phyloP scores from a whole-genome alignment of 2,329 filamentous ascomycete species.

The Aspergillus jensenii region DNA sequence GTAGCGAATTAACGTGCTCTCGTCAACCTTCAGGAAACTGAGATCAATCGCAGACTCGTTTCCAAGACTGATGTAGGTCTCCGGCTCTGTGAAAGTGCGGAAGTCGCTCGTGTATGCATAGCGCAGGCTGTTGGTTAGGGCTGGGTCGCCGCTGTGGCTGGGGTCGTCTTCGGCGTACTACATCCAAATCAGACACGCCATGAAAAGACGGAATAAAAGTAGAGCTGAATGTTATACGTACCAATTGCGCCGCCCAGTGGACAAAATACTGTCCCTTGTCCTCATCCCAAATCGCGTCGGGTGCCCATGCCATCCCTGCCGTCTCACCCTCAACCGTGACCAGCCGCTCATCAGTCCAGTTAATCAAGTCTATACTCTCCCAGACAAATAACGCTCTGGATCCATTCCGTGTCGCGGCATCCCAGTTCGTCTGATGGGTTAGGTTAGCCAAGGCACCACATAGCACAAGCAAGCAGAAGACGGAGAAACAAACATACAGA shows the following conservation, averaged over 20 bases:
- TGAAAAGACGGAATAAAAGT: accelerated
- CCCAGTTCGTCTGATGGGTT: slow-evolving; percentile 12
- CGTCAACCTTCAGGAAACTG: slow-evolving; percentile 3
- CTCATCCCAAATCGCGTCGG: slow-evolving; percentile 17
- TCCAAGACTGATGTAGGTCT: slow-evolving; percentile 10
- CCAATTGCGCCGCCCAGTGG: slow-evolving; percentile 17
- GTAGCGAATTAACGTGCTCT: slow-evolving; percentile 12
- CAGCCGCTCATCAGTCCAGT: slow-evolving; percentile 11
- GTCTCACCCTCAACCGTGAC: slow-evolving; percentile 15
- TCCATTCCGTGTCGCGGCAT: slow-evolving; percentile 9
- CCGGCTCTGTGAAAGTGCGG: slow-evolving; percentile 12
- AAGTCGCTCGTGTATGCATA: slow-evolving; percentile 18
- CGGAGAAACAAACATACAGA: background rate
- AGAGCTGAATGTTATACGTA: background rate
- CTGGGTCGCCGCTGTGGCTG: slow-evolving; percentile 8
- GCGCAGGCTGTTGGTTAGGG: slow-evolving; percentile 9
- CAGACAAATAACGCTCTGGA: slow-evolving; percentile 16
- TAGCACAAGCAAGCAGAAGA: background rate
- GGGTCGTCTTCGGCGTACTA: slow-evolving; percentile 14
- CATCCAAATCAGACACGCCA: background rate
- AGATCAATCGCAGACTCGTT: slow-evolving; percentile 13
- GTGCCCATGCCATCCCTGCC: slow-evolving; percentile 17
- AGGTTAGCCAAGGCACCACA: background rate
- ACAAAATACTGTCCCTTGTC: slow-evolving; percentile 16
- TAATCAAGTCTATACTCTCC: slow-evolving; percentile 16